A percentile compares a stretch with the other conserved stretches of the same genome.
These are phyloP conservation scores for Rutstroemia sp. DNA, from an alignment of 2,329 filamentous ascomycete genomes.

Conservation along the genomic window DNA sequence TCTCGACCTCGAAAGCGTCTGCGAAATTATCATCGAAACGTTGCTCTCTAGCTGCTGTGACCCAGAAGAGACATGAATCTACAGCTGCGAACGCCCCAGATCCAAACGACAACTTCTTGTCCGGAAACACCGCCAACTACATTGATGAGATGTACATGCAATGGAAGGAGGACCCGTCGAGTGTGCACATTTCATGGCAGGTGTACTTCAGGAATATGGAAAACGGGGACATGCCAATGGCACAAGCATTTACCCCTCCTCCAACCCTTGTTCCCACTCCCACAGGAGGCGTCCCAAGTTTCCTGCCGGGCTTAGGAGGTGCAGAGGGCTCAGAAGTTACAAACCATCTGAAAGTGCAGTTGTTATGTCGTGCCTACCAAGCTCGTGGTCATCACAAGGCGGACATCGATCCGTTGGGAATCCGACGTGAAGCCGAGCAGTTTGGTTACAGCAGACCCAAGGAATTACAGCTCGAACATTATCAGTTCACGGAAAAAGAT, in stretches of 20 bases:
- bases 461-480: slow-evolving; percentile 88
- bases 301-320: slow-evolving; percentile 62
- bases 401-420: slow-evolving; percentile 91
- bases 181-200: slow-evolving; percentile 97
- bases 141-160: slow-evolving; percentile 99
- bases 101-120: slow-evolving; percentile 91
- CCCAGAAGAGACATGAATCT: slow-evolving; percentile 48
- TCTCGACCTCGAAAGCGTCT: slow-evolving; percentile 32
- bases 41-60: slow-evolving; percentile 37
- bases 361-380: slow-evolving; percentile 95
- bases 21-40: slow-evolving; percentile 39
- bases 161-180: slow-evolving; percentile 89
- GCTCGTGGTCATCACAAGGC: slow-evolving; percentile 97
- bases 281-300: slow-evolving; percentile 66
- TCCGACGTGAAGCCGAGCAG: slow-evolving; percentile 75
- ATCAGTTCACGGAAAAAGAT: slow-evolving; percentile 91
- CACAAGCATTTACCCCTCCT: slow-evolving; percentile 92
- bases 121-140: slow-evolving; percentile 96
- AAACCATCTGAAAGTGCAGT: slow-evolving; percentile 96
- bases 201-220: slow-evolving; percentile 99
- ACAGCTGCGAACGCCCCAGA: slow-evolving; percentile 54
- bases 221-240: slow-evolving; percentile 93
- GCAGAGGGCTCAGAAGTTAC: slow-evolving; percentile 74
- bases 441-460: slow-evolving; percentile 85
- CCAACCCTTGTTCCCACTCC: slow-evolving; percentile 83